Evolutionary conservation across 495 filamentous ascomycete species (phyloP), one percentile per base, ranked within the genome.

Genomic region (Parathielavia hyrcaniae): DNA sequence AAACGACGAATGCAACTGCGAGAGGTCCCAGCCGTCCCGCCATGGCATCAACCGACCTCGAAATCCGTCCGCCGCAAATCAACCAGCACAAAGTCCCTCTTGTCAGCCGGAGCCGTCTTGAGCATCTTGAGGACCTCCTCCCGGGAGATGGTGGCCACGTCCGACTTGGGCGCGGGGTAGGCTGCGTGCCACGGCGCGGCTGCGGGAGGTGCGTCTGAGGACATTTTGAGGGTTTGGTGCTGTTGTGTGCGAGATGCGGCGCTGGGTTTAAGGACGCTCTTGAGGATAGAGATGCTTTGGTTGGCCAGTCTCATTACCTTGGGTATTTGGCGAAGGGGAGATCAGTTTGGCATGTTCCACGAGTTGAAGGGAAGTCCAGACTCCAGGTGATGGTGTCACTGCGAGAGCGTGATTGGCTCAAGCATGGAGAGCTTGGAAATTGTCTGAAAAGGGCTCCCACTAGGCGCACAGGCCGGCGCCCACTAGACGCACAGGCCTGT

Each of bases 31-130:
- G 4, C 11, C 34, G 34, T 32, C 17, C 22, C 13, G 11, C 30
- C 46, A 17, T 7, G 16, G 1, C 16, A 13, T 46, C 35, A 46
- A 65, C 68, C 16, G 67, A 84, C 83, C 75, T 85, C 82, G 54
- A 80, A 79, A 59, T 88, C 86, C 9, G 65, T 79, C 11, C 84
- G 72, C 9, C 86, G 75, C 32, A 89, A 60, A 62, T 88, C 85
- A 14, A 88, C 78, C 14, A 89, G 72, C 1, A 87, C 59, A 60
- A 81, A 88, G 57, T 81, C 75, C 57, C 72, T 70, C 1, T 76
- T 77, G 1, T 71, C 51, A 11, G 45, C 5, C n/a, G 56, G 50
- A 5, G 51, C 32, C 1, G 52, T 19, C 36, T 61, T 64, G 23
- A 73, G 55, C 54, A 65, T 59, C 1, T 41, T 38, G 22, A 70